Evolutionary conservation across 2,329 filamentous ascomycete genomes (phyloP), one percentile per base, ranked within the genome.

Genomic region (Pseudogymnoascus sp.): DNA sequence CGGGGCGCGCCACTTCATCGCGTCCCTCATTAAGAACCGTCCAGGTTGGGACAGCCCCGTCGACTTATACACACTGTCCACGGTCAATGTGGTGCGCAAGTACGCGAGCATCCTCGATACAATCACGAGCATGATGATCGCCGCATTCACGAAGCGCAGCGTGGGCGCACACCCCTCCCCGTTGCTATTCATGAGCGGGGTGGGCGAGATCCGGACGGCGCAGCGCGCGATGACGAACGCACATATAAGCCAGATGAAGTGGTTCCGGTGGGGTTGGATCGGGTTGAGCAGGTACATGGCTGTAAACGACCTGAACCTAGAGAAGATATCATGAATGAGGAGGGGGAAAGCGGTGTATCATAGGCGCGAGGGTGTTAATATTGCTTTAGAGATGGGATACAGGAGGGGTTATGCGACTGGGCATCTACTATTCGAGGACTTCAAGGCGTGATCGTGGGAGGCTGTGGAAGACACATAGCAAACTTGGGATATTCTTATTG

Each of bases 191-290:
- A 80, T 93, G 65, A 96, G 84, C 75, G 82, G 84, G 7, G 79
- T 91, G 14, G 73, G 76, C 4, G 81, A 82, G 63, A 85, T 88
- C 67, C 80, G 87, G 67, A 83, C 81, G 31, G 93, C 91, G 6
- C 89, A 93, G 78, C 82, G 79, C 62, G 93, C 95, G 34, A 99
- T 99, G 95, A 92, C 90, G 1, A 82, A 83, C 62, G 93, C 90
- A 28, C 95, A 99, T 78, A 81, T 86, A 77, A 97, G 92, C 75
- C 95, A 99, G 82, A 99, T 99, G 95, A 85, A 90, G 38, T 99
- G 95, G 95, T 99, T 97, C 73, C 85, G 95, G 6, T 97, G 92
- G 84, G 91, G 92, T 2, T 99, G 93, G 92, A 96, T 99, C 72
- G 82, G 85, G 0, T 74, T 96, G 64, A 95, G 92, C 71, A 82